A percentile compares a stretch with the other conserved stretches of the same genome.
These are phyloP conservation scores for Podila minutissima DNA, from an alignment of 192 early-diverging fungal species.

Conservation along the genomic window DNA sequence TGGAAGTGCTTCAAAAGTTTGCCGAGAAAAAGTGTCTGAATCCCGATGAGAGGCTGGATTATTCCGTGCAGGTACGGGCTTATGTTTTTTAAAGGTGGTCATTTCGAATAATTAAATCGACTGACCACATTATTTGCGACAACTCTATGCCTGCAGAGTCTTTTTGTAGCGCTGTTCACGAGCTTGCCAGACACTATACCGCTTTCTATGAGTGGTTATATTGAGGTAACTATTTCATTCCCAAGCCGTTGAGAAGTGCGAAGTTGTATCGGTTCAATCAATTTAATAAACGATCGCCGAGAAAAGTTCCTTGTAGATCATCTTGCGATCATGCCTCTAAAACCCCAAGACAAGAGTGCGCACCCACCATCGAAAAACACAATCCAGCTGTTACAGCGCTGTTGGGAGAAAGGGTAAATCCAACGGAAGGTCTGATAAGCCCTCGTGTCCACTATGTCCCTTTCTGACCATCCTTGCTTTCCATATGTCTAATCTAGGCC, in stretches of 20 bases:
- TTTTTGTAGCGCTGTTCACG: constrained; percentile 32
- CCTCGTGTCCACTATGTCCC: too few relatives aligned
- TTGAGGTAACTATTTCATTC: constrained; percentile 17
- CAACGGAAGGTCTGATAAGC: too few relatives aligned
- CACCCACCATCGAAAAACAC: constrained; percentile 14
- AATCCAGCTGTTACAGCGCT: constrained; percentile 16
- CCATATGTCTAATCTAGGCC: constrained; percentile 7
- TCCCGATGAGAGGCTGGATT: constrained; percentile 1
- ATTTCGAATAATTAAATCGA: background rate
- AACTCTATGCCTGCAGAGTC: constrained; percentile 3
- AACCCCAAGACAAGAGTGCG: background rate
- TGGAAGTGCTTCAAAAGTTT: constrained; percentile 18
- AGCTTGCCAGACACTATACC: constrained; percentile 21
- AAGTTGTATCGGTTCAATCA: background rate
- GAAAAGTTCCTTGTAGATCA: constrained; percentile 43
- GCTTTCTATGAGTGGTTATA: constrained; percentile 19
- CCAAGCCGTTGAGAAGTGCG: too few relatives aligned
- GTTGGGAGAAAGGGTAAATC: constrained; percentile 33
- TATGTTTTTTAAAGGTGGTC: background rate
- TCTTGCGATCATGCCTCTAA: constrained; percentile 20
- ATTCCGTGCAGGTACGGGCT: constrained; percentile 21
- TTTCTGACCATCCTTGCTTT: too few relatives aligned
- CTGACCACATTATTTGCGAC: background rate
- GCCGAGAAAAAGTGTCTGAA: constrained; percentile 22
- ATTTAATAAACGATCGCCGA: background rate